A percentile compares a stretch with the other conserved stretches of the same genome.
These are phyloP conservation scores for Corymbia maculata DNA, from an alignment of 345 rosid species.

Conservation along the genomic window DNA sequence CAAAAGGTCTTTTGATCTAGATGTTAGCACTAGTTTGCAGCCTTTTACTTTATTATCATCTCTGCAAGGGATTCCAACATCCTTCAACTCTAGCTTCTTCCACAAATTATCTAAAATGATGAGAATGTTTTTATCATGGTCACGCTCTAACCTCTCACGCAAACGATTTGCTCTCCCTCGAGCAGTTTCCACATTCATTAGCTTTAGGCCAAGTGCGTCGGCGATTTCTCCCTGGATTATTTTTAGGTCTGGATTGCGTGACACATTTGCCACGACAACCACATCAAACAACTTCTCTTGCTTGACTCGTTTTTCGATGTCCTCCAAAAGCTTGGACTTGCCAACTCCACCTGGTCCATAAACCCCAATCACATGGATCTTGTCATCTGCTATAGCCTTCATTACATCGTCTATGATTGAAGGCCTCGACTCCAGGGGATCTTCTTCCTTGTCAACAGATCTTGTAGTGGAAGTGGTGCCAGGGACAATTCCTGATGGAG, in stretches of 20 bases:
- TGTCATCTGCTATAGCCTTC: not conserved
- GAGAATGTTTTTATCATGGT: not conserved
- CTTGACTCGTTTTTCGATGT: not conserved
- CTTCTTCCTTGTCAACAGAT: not conserved
- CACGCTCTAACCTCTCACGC: not conserved
- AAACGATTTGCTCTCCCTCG: not conserved
- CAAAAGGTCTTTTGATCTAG: not conserved
- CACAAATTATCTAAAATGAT: constrained; percentile 24
- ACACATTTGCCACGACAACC: not conserved
- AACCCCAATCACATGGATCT: not conserved
- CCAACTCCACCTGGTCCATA: not conserved
- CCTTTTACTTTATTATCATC: not conserved
- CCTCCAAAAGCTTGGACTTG: constrained; percentile 5
- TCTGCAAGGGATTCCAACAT: constrained; percentile 2
- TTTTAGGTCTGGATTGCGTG: not conserved
- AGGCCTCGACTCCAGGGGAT: not conserved
- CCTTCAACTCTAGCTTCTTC: constrained; percentile 2
- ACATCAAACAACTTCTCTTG: not conserved
- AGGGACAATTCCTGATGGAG: not conserved
- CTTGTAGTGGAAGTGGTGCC: rapidly evolving
- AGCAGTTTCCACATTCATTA: not conserved
- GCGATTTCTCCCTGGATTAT: constrained; percentile 9
- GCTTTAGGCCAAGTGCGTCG: not conserved
- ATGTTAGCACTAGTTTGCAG: constrained; percentile 12
- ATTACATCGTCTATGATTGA: not conserved